Percentiles rank a stretch among this genome's conserved stretches.
These are phyloP conservation scores for Emmonsiellopsis sp. DNA, from an alignment of 2,329 filamentous ascomycete genomes.

Conservation along the genomic window DNA sequence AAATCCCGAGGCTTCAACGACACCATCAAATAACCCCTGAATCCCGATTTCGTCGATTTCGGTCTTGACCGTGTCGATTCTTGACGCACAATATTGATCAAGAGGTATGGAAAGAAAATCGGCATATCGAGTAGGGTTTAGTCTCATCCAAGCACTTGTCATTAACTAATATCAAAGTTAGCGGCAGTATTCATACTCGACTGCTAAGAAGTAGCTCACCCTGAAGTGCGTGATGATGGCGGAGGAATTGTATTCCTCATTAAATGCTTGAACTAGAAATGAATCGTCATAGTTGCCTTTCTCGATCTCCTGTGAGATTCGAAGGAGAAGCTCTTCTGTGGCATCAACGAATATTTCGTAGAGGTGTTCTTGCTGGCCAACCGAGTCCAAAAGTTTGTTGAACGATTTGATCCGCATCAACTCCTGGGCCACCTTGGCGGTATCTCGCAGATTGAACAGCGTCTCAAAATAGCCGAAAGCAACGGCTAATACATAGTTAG, in stretches of 20 bases:
- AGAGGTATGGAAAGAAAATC: conserved; percentile 61
- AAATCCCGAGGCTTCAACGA: conserved; percentile 70
- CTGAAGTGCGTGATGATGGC: conserved; percentile 77
- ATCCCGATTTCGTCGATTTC: conserved; percentile 92
- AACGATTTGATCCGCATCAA: conserved; percentile 62
- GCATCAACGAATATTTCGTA: conserved; percentile 79
- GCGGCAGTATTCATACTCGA: conserved; percentile 2
- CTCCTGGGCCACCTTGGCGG: conserved; percentile 59
- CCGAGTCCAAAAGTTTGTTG: conserved; percentile 58
- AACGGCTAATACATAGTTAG: conserved; percentile 53
- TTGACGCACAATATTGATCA: conserved; percentile 58
- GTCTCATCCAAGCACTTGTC: conserved; percentile 76
- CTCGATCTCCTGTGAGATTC: conserved; percentile 51
- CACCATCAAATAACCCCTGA: conserved; percentile 63
- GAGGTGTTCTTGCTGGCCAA: conserved; percentile 60
- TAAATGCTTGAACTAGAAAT: conserved; percentile 62
- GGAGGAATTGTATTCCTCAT: conserved; percentile 57
- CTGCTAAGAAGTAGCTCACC: conserved; percentile 31
- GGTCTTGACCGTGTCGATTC: conserved; percentile 63
- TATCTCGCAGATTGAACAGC: conserved; percentile 59
- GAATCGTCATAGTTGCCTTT: conserved; percentile 44
- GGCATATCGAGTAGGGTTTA: conserved; percentile 58
- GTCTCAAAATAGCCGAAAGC: conserved; percentile 90
- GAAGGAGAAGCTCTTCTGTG: conserved; percentile 58
- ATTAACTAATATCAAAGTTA: conserved; percentile 55